phyloP scores from a whole-genome alignment of 441 rosid species.

The Theobroma grandiflorum region DNA sequence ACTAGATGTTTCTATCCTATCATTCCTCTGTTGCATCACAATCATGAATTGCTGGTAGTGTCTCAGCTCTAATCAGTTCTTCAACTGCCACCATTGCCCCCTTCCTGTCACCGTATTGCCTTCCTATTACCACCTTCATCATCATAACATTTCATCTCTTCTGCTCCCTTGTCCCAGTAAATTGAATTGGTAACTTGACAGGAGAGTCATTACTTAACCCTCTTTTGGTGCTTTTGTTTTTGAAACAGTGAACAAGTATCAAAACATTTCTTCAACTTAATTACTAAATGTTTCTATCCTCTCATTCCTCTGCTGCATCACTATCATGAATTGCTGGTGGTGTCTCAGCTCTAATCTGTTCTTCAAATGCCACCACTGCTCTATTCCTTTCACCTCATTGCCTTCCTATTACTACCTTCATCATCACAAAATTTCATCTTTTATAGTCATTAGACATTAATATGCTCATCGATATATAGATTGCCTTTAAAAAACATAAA shows the following conservation, averaged over 20 bases:
- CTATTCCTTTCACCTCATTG: background rate
- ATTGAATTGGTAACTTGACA: background rate
- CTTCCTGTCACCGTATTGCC: too few relatives aligned
- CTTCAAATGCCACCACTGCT: background rate
- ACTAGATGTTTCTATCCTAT: background rate
- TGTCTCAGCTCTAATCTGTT: background rate
- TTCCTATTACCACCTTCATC: too few relatives aligned
- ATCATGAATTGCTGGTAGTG: background rate
- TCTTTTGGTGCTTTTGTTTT: background rate
- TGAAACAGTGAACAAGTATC: background rate
- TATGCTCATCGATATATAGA: background rate
- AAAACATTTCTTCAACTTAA: background rate
- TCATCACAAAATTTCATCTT: background rate
- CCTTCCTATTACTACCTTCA: background rate
- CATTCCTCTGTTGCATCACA: background rate
- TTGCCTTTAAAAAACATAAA: background rate
- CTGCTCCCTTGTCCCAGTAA: background rate
- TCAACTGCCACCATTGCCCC: background rate
- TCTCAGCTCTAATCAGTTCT: background rate
- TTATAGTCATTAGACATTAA: background rate
- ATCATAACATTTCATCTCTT: too few relatives aligned
- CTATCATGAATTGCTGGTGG: background rate
- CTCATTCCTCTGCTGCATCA: background rate
- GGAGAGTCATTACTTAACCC: background rate
- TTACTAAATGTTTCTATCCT: background rate